Conservation (phyloP, 139 green algal species). For the Volvox africanus region DNA sequence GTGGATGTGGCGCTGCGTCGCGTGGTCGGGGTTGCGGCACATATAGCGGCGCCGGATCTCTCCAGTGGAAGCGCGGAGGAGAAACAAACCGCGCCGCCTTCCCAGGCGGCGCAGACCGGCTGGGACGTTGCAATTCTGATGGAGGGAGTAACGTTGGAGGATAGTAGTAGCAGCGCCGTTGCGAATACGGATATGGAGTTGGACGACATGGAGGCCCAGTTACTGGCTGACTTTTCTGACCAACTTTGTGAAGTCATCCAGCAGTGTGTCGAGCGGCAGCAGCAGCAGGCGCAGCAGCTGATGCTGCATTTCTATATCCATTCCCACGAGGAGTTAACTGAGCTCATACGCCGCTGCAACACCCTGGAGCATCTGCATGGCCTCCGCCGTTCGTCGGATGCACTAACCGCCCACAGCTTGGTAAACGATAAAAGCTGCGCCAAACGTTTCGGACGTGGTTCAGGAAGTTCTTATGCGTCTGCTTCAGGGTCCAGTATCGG, state of each 20-base stretch:
- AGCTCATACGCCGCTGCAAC: background rate
- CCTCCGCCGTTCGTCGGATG: too few relatives aligned
- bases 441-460: background rate
- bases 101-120: background rate
- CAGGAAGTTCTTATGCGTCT: background rate
- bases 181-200: background rate
- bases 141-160: background rate
- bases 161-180: background rate
- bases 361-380: background rate
- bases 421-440: background rate
- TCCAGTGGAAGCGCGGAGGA: background rate
- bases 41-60: background rate
- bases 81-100: background rate
- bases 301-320: constrained; percentile 34
- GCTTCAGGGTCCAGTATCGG: background rate
- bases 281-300: background rate
- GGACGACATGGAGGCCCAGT: background rate
- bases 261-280: too few relatives aligned
- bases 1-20: background rate
- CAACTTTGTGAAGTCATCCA: background rate
- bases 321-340: background rate
- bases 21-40: constrained; percentile 8
- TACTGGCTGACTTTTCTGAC: background rate
- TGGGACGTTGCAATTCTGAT: constrained; percentile 16
- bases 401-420: background rate